Base-by-base conservation (phyloP, 371 early-diverging fungal species). In the Chytridiales sp. region DNA sequence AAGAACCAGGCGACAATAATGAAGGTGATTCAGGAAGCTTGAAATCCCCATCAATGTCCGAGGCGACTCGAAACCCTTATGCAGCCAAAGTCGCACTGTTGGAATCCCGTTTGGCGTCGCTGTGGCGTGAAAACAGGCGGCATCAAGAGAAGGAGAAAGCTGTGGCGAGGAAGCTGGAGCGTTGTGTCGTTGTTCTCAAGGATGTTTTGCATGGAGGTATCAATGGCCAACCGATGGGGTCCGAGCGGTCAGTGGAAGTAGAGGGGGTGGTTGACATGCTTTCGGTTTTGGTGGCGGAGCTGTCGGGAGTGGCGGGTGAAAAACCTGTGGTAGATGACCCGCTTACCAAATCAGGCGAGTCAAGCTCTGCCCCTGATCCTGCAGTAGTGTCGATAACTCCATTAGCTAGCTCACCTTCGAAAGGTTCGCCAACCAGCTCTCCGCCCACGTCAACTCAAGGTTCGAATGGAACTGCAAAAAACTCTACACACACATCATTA, bases 201-300 rank as follows among this genome's bases (percentile, higher is more conserved):
- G 44, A 55, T 13, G 9, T 60, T 21, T 15, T 56, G 49, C n/a
- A n/a, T n/a, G n/a, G n/a, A n/a, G n/a, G n/a, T n/a, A n/a, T n/a
- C n/a, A 11, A 15, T 1, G 24, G 29, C 19, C 22, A 24, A 31
- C 29, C 22, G 3, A 32, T 6, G 19, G 41, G 26, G 6, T 34
- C 44, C 15, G 29, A 43, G 15, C 13, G 48, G 17, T n/a, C 35
- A 19, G 34, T 24, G 3, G 63, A 62, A 34, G 15, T 62, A 24
- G 63, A 56, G 1, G 63, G 63, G 8, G 57, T 62, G 24, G 44
- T 56, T 19, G 63, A 55, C 34, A 49, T 56, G 40, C 49, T 62
- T 11, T 38, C 5, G 17, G 63, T 51, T 29, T 56, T 62, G 17
- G 42, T 30, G 8, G 21, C 56, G 5, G 63, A 56, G 34, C 50